A percentile compares a stretch with the other conserved stretches of the same genome.
phyloP scores from a whole-genome alignment of 805 yeast species.

The Suhomyces vadensis region DNA sequence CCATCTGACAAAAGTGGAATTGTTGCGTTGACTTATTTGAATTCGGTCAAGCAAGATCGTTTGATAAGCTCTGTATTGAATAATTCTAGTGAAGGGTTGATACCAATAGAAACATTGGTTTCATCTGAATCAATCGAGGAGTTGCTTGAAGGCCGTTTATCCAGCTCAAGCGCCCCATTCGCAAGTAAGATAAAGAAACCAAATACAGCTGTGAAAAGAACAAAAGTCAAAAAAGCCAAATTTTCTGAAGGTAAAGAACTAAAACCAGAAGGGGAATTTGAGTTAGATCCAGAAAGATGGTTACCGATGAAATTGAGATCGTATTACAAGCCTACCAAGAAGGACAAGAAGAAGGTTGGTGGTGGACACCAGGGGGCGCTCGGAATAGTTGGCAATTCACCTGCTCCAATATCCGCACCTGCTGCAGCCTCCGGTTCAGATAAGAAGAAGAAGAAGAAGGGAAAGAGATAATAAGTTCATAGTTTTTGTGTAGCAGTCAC shows the following conservation, averaged over 20 bases:
- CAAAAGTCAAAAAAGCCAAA: slow-evolving; percentile 28
- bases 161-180: neutral
- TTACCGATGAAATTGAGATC: slow-evolving; percentile 84
- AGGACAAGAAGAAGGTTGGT: slow-evolving; percentile 37
- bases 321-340: slow-evolving; percentile 75
- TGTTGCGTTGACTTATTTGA: neutral
- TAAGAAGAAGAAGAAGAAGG: slow-evolving; percentile 18
- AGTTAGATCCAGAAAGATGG: slow-evolving; percentile 76
- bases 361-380: slow-evolving; percentile 18
- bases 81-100: slow-evolving; percentile 19
- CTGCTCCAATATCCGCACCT: slow-evolving; percentile 7
- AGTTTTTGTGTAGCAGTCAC: neutral
- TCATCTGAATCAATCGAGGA: slow-evolving; percentile 25
- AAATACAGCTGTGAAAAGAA: slow-evolving; percentile 14
- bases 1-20: neutral
- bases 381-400: slow-evolving; percentile 8
- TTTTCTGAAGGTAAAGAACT: slow-evolving; percentile 29
- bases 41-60: neutral
- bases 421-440: slow-evolving; percentile 3
- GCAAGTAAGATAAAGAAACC: slow-evolving; percentile 1
- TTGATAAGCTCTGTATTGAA: slow-evolving; percentile 24
- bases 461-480: slow-evolving; percentile 14
- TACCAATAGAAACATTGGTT: slow-evolving; percentile 19
- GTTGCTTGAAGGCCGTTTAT: slow-evolving; percentile 19
- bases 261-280: slow-evolving; percentile 25